Evolutionary conservation across 352 stramenopile species (phyloP).

Genomic region (Pythium grandisporangium): DNA sequence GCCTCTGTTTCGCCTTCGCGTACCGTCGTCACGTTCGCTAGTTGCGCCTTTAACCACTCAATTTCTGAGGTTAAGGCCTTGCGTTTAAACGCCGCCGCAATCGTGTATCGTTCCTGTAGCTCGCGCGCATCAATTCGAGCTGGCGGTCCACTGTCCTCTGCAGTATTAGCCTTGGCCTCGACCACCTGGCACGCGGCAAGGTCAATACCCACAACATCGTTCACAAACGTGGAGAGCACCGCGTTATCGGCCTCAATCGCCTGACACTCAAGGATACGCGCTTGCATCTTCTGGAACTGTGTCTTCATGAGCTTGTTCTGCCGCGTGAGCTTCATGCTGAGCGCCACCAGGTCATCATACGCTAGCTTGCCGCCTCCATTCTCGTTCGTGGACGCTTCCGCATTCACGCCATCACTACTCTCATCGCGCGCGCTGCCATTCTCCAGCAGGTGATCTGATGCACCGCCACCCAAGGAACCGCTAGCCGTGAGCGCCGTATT

Average conservation of each 20-base stretch:
- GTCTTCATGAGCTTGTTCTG: constrained; percentile 85
- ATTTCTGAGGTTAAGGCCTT: constrained; percentile 23
- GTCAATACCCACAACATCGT: constrained; percentile 61
- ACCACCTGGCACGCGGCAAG: constrained; percentile 32
- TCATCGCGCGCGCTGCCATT: constrained; percentile 7
- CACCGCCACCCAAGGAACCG: constrained; percentile 5
- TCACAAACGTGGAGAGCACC: constrained; percentile 45
- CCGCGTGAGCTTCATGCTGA: constrained; percentile 85
- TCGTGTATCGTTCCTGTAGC: constrained; percentile 40
- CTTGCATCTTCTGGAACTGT: constrained; percentile 75
- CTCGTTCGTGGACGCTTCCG: not conserved
- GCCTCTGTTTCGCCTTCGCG: constrained; percentile 2
- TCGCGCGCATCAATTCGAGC: constrained; percentile 36
- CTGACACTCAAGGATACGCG: constrained; percentile 23
- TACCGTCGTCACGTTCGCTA: constrained; percentile 3
- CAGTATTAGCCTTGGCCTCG: constrained; percentile 7
- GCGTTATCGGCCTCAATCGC: constrained; percentile 32
- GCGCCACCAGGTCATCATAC: constrained; percentile 74
- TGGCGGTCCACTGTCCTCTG: constrained; percentile 2
- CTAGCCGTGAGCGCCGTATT: constrained; percentile 9
- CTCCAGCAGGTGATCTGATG: not conserved
- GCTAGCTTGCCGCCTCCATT: constrained; percentile 14
- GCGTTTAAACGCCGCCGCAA: constrained; percentile 28
- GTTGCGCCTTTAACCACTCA: constrained; percentile 8
- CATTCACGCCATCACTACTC: not conserved